These are phyloP conservation scores for Neoscytalidium dimidiatum DNA, from an alignment of 2,329 filamentous ascomycete species.

Conservation along the genomic window DNA sequence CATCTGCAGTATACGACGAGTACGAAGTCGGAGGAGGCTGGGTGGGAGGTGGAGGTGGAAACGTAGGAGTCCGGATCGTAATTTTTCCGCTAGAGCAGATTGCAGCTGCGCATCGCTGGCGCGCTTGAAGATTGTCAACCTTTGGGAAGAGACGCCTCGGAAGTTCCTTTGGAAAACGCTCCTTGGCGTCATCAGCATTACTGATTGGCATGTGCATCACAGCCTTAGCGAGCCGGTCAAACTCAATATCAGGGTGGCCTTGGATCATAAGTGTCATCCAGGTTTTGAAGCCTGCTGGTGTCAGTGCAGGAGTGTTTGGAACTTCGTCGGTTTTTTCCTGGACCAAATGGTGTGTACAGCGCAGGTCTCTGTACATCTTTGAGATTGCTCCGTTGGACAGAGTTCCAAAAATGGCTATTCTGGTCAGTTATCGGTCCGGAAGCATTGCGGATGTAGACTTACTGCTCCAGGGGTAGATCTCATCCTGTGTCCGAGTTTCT, in stretches of 20 bases:
- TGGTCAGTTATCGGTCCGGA: background rate
- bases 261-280: conserved; percentile 75
- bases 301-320: conserved; percentile 48
- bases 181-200: conserved; percentile 63
- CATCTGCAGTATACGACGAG: conserved; percentile 26
- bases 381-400: conserved; percentile 43
- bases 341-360: conserved; percentile 52
- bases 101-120: conserved; percentile 62
- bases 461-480: conserved; percentile 71
- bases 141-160: conserved; percentile 72
- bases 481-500: conserved; percentile 63
- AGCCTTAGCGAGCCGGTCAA: conserved; percentile 67
- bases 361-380: conserved; percentile 49
- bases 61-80: conserved; percentile 38
- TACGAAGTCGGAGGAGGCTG: conserved; percentile 33
- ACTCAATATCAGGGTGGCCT: conserved; percentile 76
- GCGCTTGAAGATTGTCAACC: conserved; percentile 56
- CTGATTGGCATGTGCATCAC: conserved; percentile 71
- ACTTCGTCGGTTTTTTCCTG: conserved; percentile 31
- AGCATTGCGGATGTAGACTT: conserved; percentile 31
- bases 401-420: conserved; percentile 44
- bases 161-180: conserved; percentile 78
- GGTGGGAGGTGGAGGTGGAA: conserved; percentile 31
- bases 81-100: conserved; percentile 53
- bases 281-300: conserved; percentile 48